Percentiles rank a stretch among this genome's conserved stretches.
phyloP scores from a whole-genome alignment of 176 grass and related monocot genomes.

The Musa schizocarpa region DNA sequence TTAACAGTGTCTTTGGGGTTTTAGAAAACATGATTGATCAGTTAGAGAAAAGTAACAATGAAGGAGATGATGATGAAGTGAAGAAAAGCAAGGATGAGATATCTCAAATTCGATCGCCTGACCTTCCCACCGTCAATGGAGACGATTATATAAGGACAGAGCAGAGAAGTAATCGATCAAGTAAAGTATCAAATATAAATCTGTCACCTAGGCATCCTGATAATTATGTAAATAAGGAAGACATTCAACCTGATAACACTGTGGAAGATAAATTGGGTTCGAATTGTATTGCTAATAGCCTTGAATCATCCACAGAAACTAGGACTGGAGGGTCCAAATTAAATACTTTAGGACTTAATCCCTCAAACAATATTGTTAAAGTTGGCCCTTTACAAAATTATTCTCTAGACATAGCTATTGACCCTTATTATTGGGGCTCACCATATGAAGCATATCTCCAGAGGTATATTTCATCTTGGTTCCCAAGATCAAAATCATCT shows the following conservation, averaged over 20 bases:
- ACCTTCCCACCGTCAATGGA: slow-evolving; percentile 9
- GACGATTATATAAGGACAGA: neutral
- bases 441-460: slow-evolving; percentile 50
- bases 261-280: slow-evolving; percentile 21
- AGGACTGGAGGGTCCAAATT: slow-evolving; percentile 21
- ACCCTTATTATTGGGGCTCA: slow-evolving; percentile 62
- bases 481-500: slow-evolving; percentile 34
- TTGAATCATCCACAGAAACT: slow-evolving; percentile 32
- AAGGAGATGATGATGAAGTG: slow-evolving; percentile 21
- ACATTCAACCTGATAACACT: slow-evolving; percentile 10
- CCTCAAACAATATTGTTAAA: slow-evolving; percentile 30
- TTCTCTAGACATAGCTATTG: slow-evolving; percentile 33
- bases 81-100: slow-evolving; percentile 7
- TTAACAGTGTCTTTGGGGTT: slow-evolving; percentile 85
- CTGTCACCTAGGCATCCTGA: slow-evolving; percentile 22
- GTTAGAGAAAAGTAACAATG: slow-evolving; percentile 47
- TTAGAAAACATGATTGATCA: slow-evolving; percentile 83
- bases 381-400: slow-evolving; percentile 22
- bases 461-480: slow-evolving; percentile 40
- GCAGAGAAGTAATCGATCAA: neutral
- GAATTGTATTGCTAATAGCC: slow-evolving; percentile 17
- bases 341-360: slow-evolving; percentile 15
- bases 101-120: slow-evolving; percentile 11
- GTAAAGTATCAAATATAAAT: slow-evolving; percentile 10
- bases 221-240: slow-evolving; percentile 18